phyloP scores from a whole-genome alignment of 768 basidiomycete genomes.

The Clitopilus passeckerianus region DNA sequence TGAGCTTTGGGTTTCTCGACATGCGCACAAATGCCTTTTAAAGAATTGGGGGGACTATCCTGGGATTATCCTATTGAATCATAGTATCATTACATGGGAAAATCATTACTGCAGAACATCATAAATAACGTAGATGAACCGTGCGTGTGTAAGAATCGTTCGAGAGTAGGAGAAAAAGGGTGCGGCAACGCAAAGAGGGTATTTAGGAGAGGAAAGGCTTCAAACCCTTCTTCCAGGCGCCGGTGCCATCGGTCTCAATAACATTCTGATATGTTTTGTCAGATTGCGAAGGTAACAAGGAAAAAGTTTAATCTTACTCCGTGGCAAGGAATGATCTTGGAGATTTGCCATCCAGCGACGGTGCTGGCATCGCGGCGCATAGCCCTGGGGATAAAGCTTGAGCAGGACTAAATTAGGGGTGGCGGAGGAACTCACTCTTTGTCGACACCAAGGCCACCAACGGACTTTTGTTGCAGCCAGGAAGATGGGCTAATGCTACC shows the following conservation, averaged over 20 bases:
- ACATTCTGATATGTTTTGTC: slow-evolving; percentile 28
- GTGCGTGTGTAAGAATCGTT: background rate
- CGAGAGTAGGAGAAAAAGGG: background rate
- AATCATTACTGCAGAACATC: background rate
- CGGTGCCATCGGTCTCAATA: slow-evolving; percentile 51
- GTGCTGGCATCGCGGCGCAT: slow-evolving; percentile 57
- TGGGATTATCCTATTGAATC: background rate
- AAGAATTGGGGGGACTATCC: background rate
- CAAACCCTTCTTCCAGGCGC: slow-evolving; percentile 41
- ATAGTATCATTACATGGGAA: background rate
- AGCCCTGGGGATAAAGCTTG: slow-evolving; percentile 17
- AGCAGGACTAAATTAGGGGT: background rate
- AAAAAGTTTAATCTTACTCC: slow-evolving; percentile 19
- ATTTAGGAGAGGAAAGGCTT: slow-evolving; percentile 12
- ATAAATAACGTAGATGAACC: background rate
- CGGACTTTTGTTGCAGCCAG: slow-evolving; percentile 20
- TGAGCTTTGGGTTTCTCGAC: background rate
- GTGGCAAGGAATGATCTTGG: slow-evolving; percentile 65
- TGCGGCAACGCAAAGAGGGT: background rate
- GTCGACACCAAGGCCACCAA: slow-evolving; percentile 24
- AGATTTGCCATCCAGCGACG: slow-evolving; percentile 65
- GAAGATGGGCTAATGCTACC: slow-evolving; percentile 22
- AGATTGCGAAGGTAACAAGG: background rate
- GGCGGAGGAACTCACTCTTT: slow-evolving; percentile 20
- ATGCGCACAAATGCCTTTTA: background rate